Base-by-base conservation (phyloP, 163 green algal genomes). In the Chlamydomonas reinhardtii region DNA sequence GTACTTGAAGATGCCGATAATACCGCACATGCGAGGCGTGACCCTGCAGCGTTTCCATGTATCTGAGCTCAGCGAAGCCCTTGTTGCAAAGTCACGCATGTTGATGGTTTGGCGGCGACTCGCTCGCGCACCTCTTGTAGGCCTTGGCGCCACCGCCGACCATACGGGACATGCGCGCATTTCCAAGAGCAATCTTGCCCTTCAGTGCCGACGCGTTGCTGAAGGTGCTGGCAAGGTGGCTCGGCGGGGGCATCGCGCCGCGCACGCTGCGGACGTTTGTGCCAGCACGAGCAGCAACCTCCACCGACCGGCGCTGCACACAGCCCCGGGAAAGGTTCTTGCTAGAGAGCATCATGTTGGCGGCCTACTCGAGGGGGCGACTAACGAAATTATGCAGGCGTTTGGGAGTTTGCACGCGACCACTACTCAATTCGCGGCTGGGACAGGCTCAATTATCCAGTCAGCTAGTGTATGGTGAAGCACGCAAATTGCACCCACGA, bases 1-100 rank as follows among this genome's bases (percentile, higher is more conserved):
- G 52, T 95, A 92, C 87, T 96, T 97, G 90, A 94, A 97, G 54
- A 99, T 96, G 74, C 96, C 96, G 69, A 99, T 97, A 87, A 99
- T 98, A 83, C 97, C 97, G 88, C 97, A 99, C 92, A 96, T 95
- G 20, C 78, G 91, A 15, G 88, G 79, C 20, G 83, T 34, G 4
- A 61, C 62, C 66, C 92, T 93, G 82, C 71, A 32, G 31, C 62
- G 39, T 0, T 0, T 20, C n/a, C 62, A 48, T 74, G 16, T 31
- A 25, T 56, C 32, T 29, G 48, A 22, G 4, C 19, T 17, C 2
- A 52, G 34, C 20, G 4, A 75, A 75, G 29, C 29, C 24, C 37
- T 29, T 74, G 32, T 24, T 48, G 68, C 68, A 35, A 27, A 39
- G 32, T 27, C 68, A 29, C 29, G 22, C 73, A 25, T 37, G 19